Evolutionary conservation across 345 rosid species (phyloP), one percentile per base, ranked within the genome.

Genomic region (Eucalyptus marginata): DNA sequence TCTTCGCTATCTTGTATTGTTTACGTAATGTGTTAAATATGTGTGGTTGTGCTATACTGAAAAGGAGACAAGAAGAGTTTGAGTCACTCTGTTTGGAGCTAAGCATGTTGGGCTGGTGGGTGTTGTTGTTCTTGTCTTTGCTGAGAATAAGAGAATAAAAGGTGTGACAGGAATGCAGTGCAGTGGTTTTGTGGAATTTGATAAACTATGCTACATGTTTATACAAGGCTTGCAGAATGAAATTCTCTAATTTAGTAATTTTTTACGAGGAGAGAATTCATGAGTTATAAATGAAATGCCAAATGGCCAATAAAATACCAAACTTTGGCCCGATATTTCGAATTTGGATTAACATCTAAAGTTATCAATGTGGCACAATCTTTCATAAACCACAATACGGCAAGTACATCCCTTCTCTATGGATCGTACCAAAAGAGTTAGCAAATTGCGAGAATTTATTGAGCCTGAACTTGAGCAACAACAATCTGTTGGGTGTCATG

Each of bases 361-460:
- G 15, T 8, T 66, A 31, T 66, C 79, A 1, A 8, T 64, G 17
- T 64, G 36, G 29, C 9, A 7, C 20, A 62, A 62, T 62, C 15
- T 64, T 64, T 29, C 36, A 64, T 29, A 64, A 64, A 5, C 5
- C 71, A 8, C 33, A 13, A n/a, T n/a, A n/a, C 2, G 5, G 3
- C 31, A 64, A 64, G 10, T n/a, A 49, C 51, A 49, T 49, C 51
- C 51, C 16, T 49, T 49, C 51, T 50, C 52, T 15, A 15, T 50
- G 7, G 7, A 50, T 6, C 1, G 3, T 93, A 88, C 94, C 94
- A 1, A 40, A 86, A 29, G 92, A 93, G 90, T 89, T 95, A 18
- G 94, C 91, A 25, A 91, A 90, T 12, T 93, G 91, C 47, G 87
- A 90, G 20, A 90, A 91, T 81, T 87, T 95, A 29, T 4, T 3